A percentile compares a stretch with the other conserved stretches of the same genome.
phyloP scores from a whole-genome alignment of 2,329 filamentous ascomycete species.

The Fusarium nelsonii region DNA sequence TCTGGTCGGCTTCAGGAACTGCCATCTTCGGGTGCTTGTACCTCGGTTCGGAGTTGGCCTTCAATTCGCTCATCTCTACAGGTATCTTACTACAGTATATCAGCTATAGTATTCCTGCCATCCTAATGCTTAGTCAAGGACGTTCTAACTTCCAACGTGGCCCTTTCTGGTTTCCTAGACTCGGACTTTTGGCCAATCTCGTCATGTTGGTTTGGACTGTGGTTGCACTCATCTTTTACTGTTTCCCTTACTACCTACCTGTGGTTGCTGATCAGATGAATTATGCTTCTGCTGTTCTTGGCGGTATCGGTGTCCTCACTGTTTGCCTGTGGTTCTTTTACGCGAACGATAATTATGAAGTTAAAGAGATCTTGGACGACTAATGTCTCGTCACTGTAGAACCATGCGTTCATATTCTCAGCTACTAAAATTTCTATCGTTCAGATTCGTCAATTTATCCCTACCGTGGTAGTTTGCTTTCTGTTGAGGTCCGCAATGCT shows the following conservation, averaged over 20 bases:
- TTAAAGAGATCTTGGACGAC: background rate
- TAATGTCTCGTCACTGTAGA: background rate
- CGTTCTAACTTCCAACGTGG: constrained; percentile 10
- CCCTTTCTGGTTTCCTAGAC: constrained; percentile 7
- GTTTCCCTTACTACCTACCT: constrained; percentile 4
- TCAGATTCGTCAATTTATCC: too few species aligned
- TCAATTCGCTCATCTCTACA: constrained; percentile 14
- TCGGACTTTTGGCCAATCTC: constrained; percentile 5
- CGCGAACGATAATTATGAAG: constrained; percentile 7
- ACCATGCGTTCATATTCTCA: fast-evolving
- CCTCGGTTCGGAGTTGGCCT: constrained; percentile 7
- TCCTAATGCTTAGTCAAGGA: constrained; percentile 1
- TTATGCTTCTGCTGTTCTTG: constrained; percentile 7
- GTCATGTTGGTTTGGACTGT: constrained; percentile 3
- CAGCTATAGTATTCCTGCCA: constrained; percentile 7
- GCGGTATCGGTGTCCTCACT: background rate
- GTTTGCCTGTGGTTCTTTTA: constrained; percentile 4
- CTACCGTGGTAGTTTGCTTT: background rate
- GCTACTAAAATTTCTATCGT: background rate
- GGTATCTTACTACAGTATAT: constrained; percentile 5
- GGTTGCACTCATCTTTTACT: constrained; percentile 10
- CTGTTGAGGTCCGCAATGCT: too few species aligned
- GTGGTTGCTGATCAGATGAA: constrained; percentile 7
- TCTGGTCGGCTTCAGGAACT: constrained; percentile 3
- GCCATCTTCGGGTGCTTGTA: constrained; percentile 10